Base-by-base conservation (phyloP, 139 green algal genomes). In the Mesostigma viride region DNA sequence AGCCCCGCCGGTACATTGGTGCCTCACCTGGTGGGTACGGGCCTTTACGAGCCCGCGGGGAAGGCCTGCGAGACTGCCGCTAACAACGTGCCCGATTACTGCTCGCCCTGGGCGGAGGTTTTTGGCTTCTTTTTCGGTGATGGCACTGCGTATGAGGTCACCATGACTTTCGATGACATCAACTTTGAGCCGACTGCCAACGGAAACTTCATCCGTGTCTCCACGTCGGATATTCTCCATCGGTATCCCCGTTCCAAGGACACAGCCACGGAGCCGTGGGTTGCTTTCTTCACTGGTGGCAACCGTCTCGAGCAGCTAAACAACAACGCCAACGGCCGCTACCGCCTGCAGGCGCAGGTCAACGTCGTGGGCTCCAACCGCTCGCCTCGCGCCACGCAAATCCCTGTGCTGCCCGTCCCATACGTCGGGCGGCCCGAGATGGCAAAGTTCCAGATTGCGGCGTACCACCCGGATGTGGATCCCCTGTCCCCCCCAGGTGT, bases 261-360 rank as follows among this genome's bases (percentile, higher is more conserved):
- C 14, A 22, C 56, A n/a, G 56, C 27, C 56, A 58, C 17, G 30
- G 24, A 65, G 34, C 70, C 70, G 17, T 77, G 58, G 8, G 31
- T 67, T 22, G 70, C 70, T 5, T 77, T 60, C 64, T 77, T 77
- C 70, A 77, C 62, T 2, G 63, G 70, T 20, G 70, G 70, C 32
- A 68, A 72, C 70, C 46, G 70, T n/a, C 58, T 77, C 22, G 20
- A 34, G 20, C 40, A 76, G 27, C 70, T 77, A 2, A 63, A 77
- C 66, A 77, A 77, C 70, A 77, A 77, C 70, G 22, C 51, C 3
- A 45, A 57, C 58, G 70, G 70, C 24, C 67, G 70, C 11, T 75
- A 58, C 63, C 35, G 69, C 14, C 34, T 75, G 6, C 66, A 77
- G 65, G 58, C 68, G 14, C 20, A 6, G 8, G 70, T 77, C n/a